Base-by-base conservation (phyloP, 176 grass and related monocot species). In the Aegilops sharonensis region DNA sequence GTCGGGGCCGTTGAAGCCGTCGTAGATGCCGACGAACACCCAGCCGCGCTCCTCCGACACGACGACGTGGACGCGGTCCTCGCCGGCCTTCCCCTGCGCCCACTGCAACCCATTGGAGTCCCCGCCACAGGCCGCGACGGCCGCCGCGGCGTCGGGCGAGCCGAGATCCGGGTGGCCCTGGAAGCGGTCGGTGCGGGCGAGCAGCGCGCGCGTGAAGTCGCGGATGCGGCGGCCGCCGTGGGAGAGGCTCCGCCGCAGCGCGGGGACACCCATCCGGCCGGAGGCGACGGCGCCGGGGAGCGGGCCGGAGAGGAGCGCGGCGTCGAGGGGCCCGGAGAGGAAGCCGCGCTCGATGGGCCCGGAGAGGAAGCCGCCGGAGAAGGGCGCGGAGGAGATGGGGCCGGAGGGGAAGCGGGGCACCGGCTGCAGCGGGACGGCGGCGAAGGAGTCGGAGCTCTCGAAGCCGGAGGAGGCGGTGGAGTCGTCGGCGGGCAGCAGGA, bases 1-100 rank as follows among this genome's bases (percentile, higher is more conserved):
- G 70, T 99, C 97, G n/a, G 97, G 97, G 25, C 97, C 97, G 43
- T 99, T 99, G 89, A 99, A 99, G 29, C 97, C 97, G 29, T 99
- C 97, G 34, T 99, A 99, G 85, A 99, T 96, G 5, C 97, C 97
- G 84, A 99, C 92, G 78, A 99, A 99, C 48, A 99, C 92, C 97
- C 97, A 99, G 12, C 90, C 87, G 4, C 91, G 83, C 75, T 96
- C 94, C 69, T 96, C 97, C 21, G 94, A 99, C 34, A 99, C 94
- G 3, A 99, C 94, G 79, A 99, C 61, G 71, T 95, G 93, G 67
- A 96, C 89, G 47, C 97, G 87, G 85, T 99, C 97, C 88, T 99
- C 97, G 48, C 97, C 97, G 61, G 97, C 97, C 72, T 92, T 96
- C 1, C 97, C 97, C 75, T 96, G 97, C 35, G 94, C 97, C 97